phyloP scores from a whole-genome alignment of 352 stramenopile genomes.

The Pythium phragmitis region DNA sequence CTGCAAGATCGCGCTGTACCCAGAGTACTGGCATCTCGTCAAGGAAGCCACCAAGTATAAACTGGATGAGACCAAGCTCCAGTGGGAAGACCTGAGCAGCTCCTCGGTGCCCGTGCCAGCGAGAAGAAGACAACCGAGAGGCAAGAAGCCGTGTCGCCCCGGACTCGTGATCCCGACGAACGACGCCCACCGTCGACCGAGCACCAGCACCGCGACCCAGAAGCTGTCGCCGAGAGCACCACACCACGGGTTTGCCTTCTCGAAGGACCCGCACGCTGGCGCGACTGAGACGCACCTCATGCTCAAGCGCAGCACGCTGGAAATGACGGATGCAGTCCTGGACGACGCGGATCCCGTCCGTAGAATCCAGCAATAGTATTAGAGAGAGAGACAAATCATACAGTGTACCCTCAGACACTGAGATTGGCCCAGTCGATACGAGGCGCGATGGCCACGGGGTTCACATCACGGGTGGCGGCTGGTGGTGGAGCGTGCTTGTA shows the following conservation, averaged over 20 bases:
- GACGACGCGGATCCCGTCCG: too few species aligned
- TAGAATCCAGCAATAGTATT: too few species aligned
- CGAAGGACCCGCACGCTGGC: slow-evolving; percentile 52
- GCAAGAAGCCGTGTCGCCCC: slow-evolving; percentile 21
- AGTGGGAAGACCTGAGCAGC: slow-evolving; percentile 68
- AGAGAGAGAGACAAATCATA: not conserved
- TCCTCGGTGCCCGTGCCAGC: slow-evolving; percentile 49
- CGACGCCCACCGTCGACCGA: slow-evolving; percentile 7
- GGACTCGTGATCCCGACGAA: slow-evolving; percentile 44
- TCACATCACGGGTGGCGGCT: not conserved
- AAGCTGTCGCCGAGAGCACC: slow-evolving; percentile 35
- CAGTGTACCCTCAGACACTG: not conserved
- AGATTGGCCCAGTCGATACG: not conserved
- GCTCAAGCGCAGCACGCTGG: slow-evolving; percentile 19
- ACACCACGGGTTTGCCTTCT: slow-evolving; percentile 76
- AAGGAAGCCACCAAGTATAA: slow-evolving; percentile 76
- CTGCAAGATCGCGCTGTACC: slow-evolving; percentile 57
- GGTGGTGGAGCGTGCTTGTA: not conserved
- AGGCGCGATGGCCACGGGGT: not conserved
- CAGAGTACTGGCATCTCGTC: slow-evolving; percentile 78
- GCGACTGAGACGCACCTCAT: slow-evolving; percentile 48
- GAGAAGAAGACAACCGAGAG: slow-evolving; percentile 7
- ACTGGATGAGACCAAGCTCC: slow-evolving; percentile 47
- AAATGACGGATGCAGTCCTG: not conserved
- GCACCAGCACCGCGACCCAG: slow-evolving; percentile 19